Evolutionary conservation across 208 protist species (phyloP).

Genomic region (Wallacemonas collosoma): DNA sequence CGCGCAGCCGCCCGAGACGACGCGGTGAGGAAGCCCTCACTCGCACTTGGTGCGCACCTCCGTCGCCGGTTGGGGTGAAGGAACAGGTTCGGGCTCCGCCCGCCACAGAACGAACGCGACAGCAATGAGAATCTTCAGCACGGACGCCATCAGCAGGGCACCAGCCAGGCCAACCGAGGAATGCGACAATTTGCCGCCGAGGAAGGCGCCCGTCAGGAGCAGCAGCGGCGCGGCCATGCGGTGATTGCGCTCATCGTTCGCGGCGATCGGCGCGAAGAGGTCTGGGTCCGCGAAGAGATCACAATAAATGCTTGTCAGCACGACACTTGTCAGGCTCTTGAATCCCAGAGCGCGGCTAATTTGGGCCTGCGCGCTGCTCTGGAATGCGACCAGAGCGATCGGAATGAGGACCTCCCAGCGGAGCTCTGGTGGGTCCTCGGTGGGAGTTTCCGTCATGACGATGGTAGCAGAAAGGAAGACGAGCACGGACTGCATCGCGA

Average conservation of each 20-base stretch:
- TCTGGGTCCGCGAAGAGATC: conserved; percentile 24
- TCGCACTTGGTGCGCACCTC: neutral
- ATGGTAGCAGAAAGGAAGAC: conserved; percentile 15
- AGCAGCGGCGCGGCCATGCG: conserved; percentile 21
- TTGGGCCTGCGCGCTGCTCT: conserved; percentile 27
- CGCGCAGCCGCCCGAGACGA: neutral
- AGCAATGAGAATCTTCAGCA: conserved; percentile 23
- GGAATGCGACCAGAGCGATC: conserved; percentile 24
- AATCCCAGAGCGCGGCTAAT: conserved; percentile 23
- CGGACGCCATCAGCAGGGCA: conserved; percentile 15
- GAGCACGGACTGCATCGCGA: conserved; percentile 15
- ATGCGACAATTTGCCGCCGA: conserved; percentile 24
- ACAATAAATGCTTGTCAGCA: conserved; percentile 26
- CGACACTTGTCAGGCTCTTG: conserved; percentile 28
- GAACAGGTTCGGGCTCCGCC: neutral
- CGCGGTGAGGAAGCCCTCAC: neutral
- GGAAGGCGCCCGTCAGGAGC: conserved; percentile 21
- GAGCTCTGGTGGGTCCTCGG: neutral
- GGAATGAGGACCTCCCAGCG: conserved; percentile 22
- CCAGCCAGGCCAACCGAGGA: conserved; percentile 16
- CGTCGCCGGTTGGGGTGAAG: neutral
- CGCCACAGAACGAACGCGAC: conserved; percentile 23
- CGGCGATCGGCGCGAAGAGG: conserved; percentile 11
- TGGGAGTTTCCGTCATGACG: conserved; percentile 7
- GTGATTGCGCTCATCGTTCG: conserved; percentile 22